Conservation (phyloP, 1,284 basidiomycete genomes). For the Xanthoconium separans region DNA sequence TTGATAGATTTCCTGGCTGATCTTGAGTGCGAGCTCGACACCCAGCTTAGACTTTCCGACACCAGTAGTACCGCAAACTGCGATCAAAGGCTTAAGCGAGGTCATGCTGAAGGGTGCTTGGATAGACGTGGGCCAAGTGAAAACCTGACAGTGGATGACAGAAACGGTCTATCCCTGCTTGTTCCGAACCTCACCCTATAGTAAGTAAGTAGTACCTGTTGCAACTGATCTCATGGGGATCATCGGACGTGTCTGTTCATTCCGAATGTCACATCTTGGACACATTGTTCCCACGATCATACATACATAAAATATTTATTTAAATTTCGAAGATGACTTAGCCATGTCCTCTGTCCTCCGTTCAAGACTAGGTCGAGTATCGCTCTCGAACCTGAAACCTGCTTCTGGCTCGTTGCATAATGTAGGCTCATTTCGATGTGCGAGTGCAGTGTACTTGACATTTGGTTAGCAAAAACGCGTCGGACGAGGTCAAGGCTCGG, state of each 20-base stretch:
- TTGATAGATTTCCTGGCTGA: constrained; percentile 34
- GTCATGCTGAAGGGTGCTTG: constrained; percentile 19
- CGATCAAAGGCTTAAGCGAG: constrained; percentile 58
- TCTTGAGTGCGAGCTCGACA: constrained; percentile 77
- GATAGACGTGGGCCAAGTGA: neutral
- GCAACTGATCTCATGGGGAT: neutral
- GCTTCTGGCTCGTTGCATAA: constrained; percentile 62
- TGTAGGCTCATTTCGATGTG: constrained; percentile 35
- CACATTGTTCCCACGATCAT: neutral
- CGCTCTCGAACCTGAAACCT: constrained; percentile 63
- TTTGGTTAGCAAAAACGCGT: constrained; percentile 81
- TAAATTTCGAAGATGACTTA: neutral
- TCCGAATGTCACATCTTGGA: no score
- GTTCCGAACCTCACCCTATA: neutral
- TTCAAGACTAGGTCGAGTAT: constrained; percentile 38
- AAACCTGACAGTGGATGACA: neutral
- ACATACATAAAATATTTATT: constrained; percentile 2
- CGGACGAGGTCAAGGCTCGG: constrained; percentile 90
- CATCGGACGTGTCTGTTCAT: no score
- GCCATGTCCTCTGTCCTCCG: constrained; percentile 34
- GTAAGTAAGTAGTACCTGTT: neutral
- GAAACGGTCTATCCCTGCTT: neutral
- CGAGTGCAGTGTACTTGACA: neutral
- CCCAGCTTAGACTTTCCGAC: constrained; percentile 96
- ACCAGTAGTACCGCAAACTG: constrained; percentile 93